Percentiles rank a stretch among this genome's conserved stretches.
These are phyloP conservation scores for Voacanga thouarsii DNA, from an alignment of 257 asterid species.

Conservation along the genomic window DNA sequence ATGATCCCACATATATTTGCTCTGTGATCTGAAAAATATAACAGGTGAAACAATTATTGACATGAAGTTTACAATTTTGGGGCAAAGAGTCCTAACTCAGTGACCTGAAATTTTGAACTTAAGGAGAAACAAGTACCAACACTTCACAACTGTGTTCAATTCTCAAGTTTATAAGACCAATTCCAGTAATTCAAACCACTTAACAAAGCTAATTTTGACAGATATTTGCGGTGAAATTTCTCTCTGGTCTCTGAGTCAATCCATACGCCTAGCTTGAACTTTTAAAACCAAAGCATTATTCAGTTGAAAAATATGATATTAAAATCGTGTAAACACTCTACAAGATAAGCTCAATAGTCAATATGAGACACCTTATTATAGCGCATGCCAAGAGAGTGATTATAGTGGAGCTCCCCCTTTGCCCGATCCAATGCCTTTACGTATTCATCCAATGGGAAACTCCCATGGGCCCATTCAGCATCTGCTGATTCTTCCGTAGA, in stretches of 20 bases:
- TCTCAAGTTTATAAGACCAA: not conserved
- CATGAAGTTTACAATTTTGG: not conserved
- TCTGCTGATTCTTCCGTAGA: slow-evolving; percentile 50
- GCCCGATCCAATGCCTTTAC: slow-evolving; percentile 79
- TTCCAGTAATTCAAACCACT: not conserved
- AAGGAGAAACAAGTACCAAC: not conserved
- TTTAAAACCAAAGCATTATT: not conserved
- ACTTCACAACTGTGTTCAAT: not conserved
- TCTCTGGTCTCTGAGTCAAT: not conserved
- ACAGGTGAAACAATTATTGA: not conserved
- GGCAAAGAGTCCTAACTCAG: not conserved
- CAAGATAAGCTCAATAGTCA: slow-evolving; percentile 26
- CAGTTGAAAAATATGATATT: not conserved
- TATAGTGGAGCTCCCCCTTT: slow-evolving; percentile 73
- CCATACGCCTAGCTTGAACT: not conserved
- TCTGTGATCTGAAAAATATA: slow-evolving; percentile 71
- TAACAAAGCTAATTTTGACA: not conserved
- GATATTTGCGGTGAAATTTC: not conserved
- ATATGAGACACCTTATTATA: slow-evolving; percentile 71
- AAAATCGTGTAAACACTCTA: slow-evolving; percentile 17
- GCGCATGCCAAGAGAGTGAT: slow-evolving; percentile 90
- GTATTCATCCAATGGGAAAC: slow-evolving; percentile 87
- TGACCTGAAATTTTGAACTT: not conserved
- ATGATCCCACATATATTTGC: slow-evolving; percentile 92
- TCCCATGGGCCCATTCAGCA: slow-evolving; percentile 87